Evolutionary conservation across 495 filamentous ascomycete genomes (phyloP).

Genomic region (Penicillium salamii): DNA sequence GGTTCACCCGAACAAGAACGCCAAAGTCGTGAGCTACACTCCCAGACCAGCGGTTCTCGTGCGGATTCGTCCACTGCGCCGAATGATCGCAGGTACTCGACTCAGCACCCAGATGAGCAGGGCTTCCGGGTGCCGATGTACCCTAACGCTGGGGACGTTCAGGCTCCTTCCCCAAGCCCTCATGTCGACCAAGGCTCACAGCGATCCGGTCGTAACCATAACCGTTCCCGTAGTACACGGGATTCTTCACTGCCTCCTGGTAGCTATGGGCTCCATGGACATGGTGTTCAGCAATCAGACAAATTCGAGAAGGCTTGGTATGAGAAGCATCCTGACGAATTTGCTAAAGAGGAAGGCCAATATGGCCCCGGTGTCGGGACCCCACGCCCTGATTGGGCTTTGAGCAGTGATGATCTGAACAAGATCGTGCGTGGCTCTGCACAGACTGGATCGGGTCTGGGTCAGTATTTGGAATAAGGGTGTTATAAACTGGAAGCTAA

Average conservation of each 20-base stretch:
- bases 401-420: constrained; percentile 90
- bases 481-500: constrained; percentile 6
- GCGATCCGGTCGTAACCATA: constrained; percentile 64
- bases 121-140: constrained; percentile 97
- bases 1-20: constrained; percentile 60
- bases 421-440: constrained; percentile 78
- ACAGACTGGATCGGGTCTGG: constrained; percentile 61
- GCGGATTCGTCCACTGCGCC: constrained; percentile 54
- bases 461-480: constrained; percentile 33
- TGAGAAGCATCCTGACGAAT: constrained; percentile 80
- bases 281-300: constrained; percentile 65
- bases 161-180: constrained; percentile 87
- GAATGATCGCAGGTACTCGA: constrained; percentile 47
- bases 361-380: constrained; percentile 63
- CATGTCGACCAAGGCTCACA: constrained; percentile 46
- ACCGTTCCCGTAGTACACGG: constrained; percentile 59
- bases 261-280: constrained; percentile 84
- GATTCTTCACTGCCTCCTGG: constrained; percentile 65
- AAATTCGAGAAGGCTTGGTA: constrained; percentile 86
- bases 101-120: constrained; percentile 64
- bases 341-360: constrained; percentile 70
- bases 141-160: constrained; percentile 89
- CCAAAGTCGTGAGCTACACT: constrained; percentile 45
- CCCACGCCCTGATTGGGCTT: constrained; percentile 72
- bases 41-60: constrained; percentile 44